Base-by-base conservation (phyloP, 2,329 filamentous ascomycete species). In the Cordyceps cicadae region DNA sequence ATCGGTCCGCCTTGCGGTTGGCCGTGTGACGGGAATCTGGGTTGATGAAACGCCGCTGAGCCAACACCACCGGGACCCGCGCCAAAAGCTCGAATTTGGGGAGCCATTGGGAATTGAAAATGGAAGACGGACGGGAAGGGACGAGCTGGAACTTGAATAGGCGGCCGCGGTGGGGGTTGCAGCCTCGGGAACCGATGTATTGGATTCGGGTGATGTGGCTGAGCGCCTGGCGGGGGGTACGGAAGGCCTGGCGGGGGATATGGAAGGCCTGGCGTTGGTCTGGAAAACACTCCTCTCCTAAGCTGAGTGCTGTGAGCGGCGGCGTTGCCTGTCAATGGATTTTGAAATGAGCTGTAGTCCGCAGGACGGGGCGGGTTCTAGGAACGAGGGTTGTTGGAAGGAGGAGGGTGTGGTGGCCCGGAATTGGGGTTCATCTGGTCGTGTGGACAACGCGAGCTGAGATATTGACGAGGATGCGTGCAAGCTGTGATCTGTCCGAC, bases 1-100 rank as follows among this genome's bases (percentile, higher is more conserved):
- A 92, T 71, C 51, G 76, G 81, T 43, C 73, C 75, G 56, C 74
- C 76, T 65, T 83, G 81, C 50, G 77, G 76, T 66, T 83, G 80
- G 52, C 69, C 72, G 64, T 81, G 79, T 43, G 78, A 76, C n/a
- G 80, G 76, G 67, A 82, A 84, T 62, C 81, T 81, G 57, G 72
- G 71, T 62, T 76, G 74, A 64, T 77, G 75, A 65, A 77, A 77
- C 32, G 75, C 74, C 65, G 67, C 71, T 2, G 34, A 12, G 62
- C 70, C 70, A 60, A 73, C 72, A 64, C 70, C 72, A 64, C 69
- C 68, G 62, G 72, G 72, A 58, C 71, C 74, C 63, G 69, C 72
- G 64, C 69, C 68, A 63, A 76, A 76, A 67, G 69, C 71, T 66
- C 74, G 69, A 53, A 75, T 68, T 66, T 74, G 74, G 45, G 74